Evolutionary conservation across 2,329 filamentous ascomycete genomes (phyloP), one percentile per base, ranked within the genome.

Genomic region (Arthrocladium fulminans): DNA sequence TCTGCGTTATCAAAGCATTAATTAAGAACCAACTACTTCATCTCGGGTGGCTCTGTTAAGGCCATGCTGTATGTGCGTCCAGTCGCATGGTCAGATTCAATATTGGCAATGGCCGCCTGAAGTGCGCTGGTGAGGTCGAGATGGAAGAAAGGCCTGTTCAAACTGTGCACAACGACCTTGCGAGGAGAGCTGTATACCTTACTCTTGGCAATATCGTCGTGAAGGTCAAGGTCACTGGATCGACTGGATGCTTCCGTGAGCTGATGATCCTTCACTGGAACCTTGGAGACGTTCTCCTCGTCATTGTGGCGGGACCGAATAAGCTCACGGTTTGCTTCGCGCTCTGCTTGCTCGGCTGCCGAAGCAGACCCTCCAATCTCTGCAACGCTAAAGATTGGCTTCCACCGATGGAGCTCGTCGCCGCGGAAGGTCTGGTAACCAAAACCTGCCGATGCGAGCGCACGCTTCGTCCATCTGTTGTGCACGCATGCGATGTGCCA

Each of bases 401-500:
- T 89, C 90, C 89, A 97, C 51, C 86, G 78, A 54, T 79, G 74
- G 57, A 78, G 76, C 50, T 71, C 74, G 12, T 61, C 64, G 48
- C 66, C 69, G 5, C 64, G 65, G 12, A 71, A 72, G 1, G 80
- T 79, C 2, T 88, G 88, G 63, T 84, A 88, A 1, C 90, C 90
- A 61, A 97, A 97, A 10, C 90, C 90, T 20, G 85, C 90, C 1
- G 86, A 80, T 3, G 83, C 84, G 37, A 97, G 80, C 3, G 87
- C 89, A 25, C 88, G 84, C 71, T 95, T 95, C 20, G 88, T 90
- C 90, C 90, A 96, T 49, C 86, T 79, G 72, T 92, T 96, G 69
- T 83, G 88, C 70, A 97, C 85, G 67, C 82, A 84, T n/a, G 89
- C 87, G 54, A 97, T 83, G 67, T 97, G 92, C 89, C 90, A 97